Base-by-base conservation (phyloP, 805 yeast species). In the Cyberlindnera americana region DNA sequence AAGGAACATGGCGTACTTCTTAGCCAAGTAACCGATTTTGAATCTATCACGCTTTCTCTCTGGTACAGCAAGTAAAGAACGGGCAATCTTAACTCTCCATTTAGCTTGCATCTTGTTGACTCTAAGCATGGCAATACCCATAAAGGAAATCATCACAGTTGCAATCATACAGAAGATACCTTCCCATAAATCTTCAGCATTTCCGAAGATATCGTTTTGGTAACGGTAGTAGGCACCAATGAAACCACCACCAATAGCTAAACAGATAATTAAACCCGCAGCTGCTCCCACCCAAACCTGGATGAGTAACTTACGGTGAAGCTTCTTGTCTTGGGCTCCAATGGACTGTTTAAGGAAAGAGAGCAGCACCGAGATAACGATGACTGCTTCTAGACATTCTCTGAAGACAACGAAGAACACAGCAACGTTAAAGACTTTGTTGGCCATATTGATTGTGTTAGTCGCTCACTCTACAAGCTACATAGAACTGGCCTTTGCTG, bases 51-150 rank as follows among this genome's bases (percentile, higher is more conserved):
- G 62, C 46, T 62, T 73, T 12, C 60, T 61, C 33, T 64, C 59
- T 39, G 85, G 86, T 18, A 66, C 57, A 49, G 78, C 81, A 37
- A 88, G 66, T 44, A 90, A 67, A 9, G 96, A 91, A 58, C 69
- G 75, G 21, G 97, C 96, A 60, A 91, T 85, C 69, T 91, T 91
- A 51, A 89, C 73, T 71, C 96, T 80, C 99, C 99, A 91, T 69
- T 91, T 91, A 52, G 79, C 91, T 68, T 88, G 89, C 95, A 90
- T 87, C 72, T 90, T 89, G 72, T 90, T 90, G 64, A 91, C 75
- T 66, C 98, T 79, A 59, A 91, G 75, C 96, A 91, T 86, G 42
- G 97, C 95, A 57, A 91, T 75, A 62, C 99, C 98, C 97, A 91
- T 90, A 54, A 83, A 54, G 11, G 96, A 77, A 59, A 91, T 91